Conservation (phyloP, 345 rosid species). For the Schrenkiella parvula region DNA sequence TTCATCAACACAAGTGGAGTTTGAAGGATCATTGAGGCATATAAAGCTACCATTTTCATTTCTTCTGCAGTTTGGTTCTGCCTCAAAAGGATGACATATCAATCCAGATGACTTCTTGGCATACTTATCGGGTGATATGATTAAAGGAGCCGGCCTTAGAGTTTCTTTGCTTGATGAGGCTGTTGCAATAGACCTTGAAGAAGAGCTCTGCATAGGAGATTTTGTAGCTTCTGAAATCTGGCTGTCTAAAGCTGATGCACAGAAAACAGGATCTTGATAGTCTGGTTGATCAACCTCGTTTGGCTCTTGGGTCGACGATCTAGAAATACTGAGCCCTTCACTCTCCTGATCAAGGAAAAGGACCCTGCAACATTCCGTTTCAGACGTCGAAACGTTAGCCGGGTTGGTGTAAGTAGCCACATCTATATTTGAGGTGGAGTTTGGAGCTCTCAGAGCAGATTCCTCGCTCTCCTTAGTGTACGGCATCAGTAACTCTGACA, state of each 20-base stretch:
- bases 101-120: conserved; percentile 43
- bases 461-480: conserved; percentile 42
- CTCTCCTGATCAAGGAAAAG: conserved; percentile 67
- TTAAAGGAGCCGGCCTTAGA: conserved; percentile 41
- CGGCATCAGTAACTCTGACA: conserved; percentile 43
- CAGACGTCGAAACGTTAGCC: conserved; percentile 52
- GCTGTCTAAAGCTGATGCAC: conserved; percentile 42
- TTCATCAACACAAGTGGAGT: conserved; percentile 44
- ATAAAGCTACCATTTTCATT: conserved; percentile 47
- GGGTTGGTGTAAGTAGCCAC: conserved; percentile 36
- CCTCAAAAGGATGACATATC: conserved; percentile 40
- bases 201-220: conserved; percentile 42
- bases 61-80: conserved; percentile 43
- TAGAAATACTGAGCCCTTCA: conserved; percentile 44
- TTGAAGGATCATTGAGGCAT: conserved; percentile 44
- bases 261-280: conserved; percentile 33
- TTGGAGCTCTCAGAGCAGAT: conserved; percentile 36
- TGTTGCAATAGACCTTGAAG: conserved; percentile 39
- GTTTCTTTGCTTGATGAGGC: conserved; percentile 49
- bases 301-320: conserved; percentile 36
- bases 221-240: conserved; percentile 43
- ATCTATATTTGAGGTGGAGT: conserved; percentile 39
- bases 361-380: conserved; percentile 80
- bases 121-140: conserved; percentile 40
- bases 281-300: conserved; percentile 35